Percentiles rank a stretch among this genome's conserved stretches.
Evolutionary conservation across 345 rosid genomes (phyloP).

Genomic region (Kandelia obovata): DNA sequence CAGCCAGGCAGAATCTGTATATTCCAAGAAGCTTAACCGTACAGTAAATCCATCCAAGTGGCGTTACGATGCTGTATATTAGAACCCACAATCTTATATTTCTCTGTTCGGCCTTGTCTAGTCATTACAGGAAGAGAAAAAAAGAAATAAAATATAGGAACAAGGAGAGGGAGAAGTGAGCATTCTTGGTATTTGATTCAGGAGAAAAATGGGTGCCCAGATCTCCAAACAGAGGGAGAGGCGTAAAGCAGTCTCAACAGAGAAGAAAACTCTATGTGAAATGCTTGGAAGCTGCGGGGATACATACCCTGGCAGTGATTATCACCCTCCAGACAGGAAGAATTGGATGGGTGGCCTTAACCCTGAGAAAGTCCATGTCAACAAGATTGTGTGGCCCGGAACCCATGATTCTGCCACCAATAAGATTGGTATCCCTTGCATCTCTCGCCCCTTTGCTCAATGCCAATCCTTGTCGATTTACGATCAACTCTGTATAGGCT

Average conservation of each 20-base stretch:
- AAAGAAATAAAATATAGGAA: neutral
- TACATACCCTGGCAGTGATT: constrained; percentile 65
- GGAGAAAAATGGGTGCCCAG: constrained; percentile 57
- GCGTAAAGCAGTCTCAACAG: constrained; percentile 43
- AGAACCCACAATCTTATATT: constrained; percentile 3
- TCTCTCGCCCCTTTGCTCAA: constrained; percentile 87
- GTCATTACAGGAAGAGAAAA: neutral
- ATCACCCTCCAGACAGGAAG: constrained; percentile 55
- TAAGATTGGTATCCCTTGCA: constrained; percentile 60
- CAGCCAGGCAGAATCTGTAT: neutral
- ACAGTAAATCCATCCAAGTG: constrained; percentile 4
- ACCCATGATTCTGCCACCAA: constrained; percentile 93
- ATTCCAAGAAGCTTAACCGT: neutral
- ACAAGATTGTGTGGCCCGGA: constrained; percentile 94
- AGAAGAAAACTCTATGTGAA: constrained; percentile 55
- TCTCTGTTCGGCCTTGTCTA: neutral
- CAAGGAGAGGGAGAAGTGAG: neutral
- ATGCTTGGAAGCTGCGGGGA: constrained; percentile 39
- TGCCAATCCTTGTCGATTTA: constrained; percentile 78
- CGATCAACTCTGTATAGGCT: constrained; percentile 61
- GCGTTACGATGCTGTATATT: constrained; percentile 14
- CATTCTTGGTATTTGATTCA: neutral
- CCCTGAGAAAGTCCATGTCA: constrained; percentile 53
- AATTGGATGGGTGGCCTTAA: constrained; percentile 70
- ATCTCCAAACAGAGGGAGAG: constrained; percentile 54